A percentile compares a stretch with the other conserved stretches of the same genome.
phyloP scores from a whole-genome alignment of 2,329 filamentous ascomycete species.

The Coleophoma crateriformis region DNA sequence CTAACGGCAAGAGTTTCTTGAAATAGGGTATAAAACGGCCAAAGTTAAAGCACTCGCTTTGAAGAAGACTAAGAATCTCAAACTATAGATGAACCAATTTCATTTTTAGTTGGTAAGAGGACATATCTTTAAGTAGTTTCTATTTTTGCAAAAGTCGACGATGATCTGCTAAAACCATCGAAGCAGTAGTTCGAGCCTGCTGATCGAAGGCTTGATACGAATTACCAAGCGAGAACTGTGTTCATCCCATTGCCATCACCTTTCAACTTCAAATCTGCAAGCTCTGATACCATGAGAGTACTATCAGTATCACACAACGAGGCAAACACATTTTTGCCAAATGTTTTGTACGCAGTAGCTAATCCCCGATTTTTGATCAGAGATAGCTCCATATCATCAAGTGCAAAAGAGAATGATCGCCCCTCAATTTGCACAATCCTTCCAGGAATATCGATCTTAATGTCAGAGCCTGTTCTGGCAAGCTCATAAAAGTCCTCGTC shows the following conservation, averaged over 20 bases:
- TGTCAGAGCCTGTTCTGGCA: slow-evolving; percentile 27
- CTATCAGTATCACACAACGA: not conserved
- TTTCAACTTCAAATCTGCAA: slow-evolving; percentile 1
- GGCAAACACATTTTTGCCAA: slow-evolving; percentile 29
- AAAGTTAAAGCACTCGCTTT: no score
- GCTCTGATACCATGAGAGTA: not conserved
- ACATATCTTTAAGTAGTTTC: no score
- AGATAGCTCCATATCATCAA: slow-evolving; percentile 33
- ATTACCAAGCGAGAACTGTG: not conserved
- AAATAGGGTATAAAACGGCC: no score
- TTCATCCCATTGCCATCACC: not conserved
- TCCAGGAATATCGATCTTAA: slow-evolving; percentile 27
- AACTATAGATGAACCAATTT: no score
- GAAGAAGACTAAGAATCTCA: no score
- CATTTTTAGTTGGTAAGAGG: no score
- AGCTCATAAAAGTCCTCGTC: slow-evolving; percentile 33
- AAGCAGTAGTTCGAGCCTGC: no score
- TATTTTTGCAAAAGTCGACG: no score
- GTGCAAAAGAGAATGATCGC: slow-evolving; percentile 25
- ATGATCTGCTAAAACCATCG: no score
- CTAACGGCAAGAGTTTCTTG: no score
- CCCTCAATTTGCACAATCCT: slow-evolving; percentile 17
- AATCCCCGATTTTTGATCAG: slow-evolving; percentile 32
- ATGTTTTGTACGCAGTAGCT: slow-evolving; percentile 31
- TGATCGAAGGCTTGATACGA: no score